A percentile compares a stretch with the other conserved stretches of the same genome.
phyloP scores from a whole-genome alignment of 2,329 filamentous ascomycete genomes.

The Gnomoniopsis sp. region DNA sequence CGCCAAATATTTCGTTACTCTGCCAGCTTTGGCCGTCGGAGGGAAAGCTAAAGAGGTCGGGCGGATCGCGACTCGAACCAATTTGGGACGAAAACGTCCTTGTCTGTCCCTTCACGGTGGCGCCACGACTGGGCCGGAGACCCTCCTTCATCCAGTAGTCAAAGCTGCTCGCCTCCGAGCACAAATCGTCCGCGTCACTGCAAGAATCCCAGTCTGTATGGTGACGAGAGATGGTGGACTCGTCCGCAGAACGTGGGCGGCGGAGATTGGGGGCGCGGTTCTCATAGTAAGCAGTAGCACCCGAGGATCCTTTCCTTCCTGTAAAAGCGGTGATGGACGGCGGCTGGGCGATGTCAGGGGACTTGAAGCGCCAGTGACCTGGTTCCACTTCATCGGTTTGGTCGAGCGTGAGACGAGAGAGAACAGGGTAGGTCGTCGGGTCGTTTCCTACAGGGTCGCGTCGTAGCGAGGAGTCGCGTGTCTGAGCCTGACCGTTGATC shows the following conservation, averaged over 20 bases:
- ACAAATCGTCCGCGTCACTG: constrained; percentile 39
- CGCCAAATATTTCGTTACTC: constrained; percentile 44
- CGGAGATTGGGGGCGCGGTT: constrained; percentile 29
- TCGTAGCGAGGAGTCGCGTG: constrained; percentile 46
- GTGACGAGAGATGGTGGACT: constrained; percentile 39
- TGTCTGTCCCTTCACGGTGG: not conserved
- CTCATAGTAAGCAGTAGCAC: constrained; percentile 27
- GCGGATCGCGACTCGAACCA: constrained; percentile 26
- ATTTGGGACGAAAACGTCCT: not conserved
- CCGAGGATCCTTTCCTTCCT: constrained; percentile 25
- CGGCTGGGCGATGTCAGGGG: constrained; percentile 22
- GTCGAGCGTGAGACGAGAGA: not conserved
- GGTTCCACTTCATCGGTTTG: constrained; percentile 2
- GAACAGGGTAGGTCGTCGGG: constrained; percentile 26
- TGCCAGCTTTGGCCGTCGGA: constrained; percentile 41
- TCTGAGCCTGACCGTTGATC: constrained; percentile 46
- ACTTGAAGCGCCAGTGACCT: constrained; percentile 12
- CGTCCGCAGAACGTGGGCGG: constrained; percentile 46
- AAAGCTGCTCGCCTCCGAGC: constrained; percentile 46
- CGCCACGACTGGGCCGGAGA: constrained; percentile 34
- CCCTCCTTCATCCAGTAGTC: constrained; percentile 59
- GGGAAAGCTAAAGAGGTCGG: constrained; percentile 55
- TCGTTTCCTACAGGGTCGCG: constrained; percentile 30
- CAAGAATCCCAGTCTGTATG: constrained; percentile 43
- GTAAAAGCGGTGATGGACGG: constrained; percentile 31